Evolutionary conservation across 176 grass and related monocot genomes (phyloP).

Genomic region (Typha latifolia): DNA sequence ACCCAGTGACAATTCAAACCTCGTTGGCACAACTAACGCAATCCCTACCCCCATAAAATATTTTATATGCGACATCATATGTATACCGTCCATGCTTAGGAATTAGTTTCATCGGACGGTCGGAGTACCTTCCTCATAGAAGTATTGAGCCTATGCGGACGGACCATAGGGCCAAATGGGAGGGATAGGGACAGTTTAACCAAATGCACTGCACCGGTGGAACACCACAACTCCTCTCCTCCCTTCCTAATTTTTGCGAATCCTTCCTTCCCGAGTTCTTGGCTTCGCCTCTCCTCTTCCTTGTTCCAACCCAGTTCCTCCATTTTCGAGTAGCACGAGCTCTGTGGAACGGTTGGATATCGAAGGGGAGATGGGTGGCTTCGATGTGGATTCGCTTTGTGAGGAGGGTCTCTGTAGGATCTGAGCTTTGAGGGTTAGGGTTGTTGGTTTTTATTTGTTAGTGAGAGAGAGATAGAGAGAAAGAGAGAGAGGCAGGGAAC

Average conservation of each 20-base stretch:
- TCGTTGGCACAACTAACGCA: not conserved
- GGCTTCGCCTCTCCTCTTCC: not conserved
- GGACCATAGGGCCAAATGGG: not conserved
- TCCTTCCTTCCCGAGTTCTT: not conserved
- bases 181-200: constrained; percentile 3
- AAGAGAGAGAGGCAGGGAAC: constrained; percentile 2
- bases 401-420: not conserved
- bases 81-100: not conserved
- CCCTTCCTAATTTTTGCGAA: not conserved
- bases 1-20: not conserved
- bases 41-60: not conserved
- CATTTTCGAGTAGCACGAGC: not conserved
- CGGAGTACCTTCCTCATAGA: not conserved
- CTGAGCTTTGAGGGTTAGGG: not conserved
- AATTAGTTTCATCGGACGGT: not conserved
- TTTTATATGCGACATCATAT: not conserved
- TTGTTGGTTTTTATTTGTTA: not conserved
- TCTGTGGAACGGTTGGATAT: not conserved
- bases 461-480: not conserved
- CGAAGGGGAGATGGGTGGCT: not conserved
- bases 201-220: constrained; percentile 13
- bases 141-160: not conserved
- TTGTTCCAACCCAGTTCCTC: not conserved
- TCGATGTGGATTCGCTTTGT: not conserved
- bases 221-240: not conserved